These are phyloP conservation scores for Tricholoma terreum DNA, from an alignment of 768 basidiomycete genomes.

Conservation along the genomic window DNA sequence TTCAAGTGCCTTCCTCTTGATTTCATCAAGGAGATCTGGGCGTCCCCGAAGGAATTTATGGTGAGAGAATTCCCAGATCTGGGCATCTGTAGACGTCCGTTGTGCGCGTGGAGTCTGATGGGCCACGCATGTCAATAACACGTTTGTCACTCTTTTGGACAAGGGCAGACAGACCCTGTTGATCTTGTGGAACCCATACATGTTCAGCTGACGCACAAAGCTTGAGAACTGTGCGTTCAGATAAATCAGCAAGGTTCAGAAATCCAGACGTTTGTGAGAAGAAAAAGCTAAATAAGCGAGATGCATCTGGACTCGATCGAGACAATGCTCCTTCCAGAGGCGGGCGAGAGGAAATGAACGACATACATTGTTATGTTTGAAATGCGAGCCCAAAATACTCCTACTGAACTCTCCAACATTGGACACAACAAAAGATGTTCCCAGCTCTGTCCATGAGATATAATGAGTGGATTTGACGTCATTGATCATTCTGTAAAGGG, in stretches of 20 bases:
- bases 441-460: slow-evolving; percentile 80
- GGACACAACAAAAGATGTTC: slow-evolving; percentile 82
- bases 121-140: neutral
- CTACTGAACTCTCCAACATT: slow-evolving; percentile 85
- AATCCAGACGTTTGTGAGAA: neutral
- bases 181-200: slow-evolving; percentile 96
- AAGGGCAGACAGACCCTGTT: slow-evolving; percentile 57
- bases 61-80: slow-evolving; percentile 89
- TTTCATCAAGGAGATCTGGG: slow-evolving; percentile 79
- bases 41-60: slow-evolving; percentile 81
- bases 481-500: slow-evolving; percentile 69
- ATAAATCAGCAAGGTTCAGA: neutral
- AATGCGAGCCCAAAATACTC: slow-evolving; percentile 80
- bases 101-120: slow-evolving; percentile 76
- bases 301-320: neutral
- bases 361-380: slow-evolving; percentile 87
- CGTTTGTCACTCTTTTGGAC: neutral
- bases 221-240: slow-evolving; percentile 67
- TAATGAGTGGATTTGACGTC: slow-evolving; percentile 77
- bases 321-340: neutral
- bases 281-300: neutral
- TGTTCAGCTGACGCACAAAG: slow-evolving; percentile 93
- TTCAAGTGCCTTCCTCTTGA: slow-evolving; percentile 82
- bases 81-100: slow-evolving; percentile 74
- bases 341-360: neutral